Evolutionary conservation across 2,329 filamentous ascomycete species (phyloP).

Genomic region (Fusarium sp.): DNA sequence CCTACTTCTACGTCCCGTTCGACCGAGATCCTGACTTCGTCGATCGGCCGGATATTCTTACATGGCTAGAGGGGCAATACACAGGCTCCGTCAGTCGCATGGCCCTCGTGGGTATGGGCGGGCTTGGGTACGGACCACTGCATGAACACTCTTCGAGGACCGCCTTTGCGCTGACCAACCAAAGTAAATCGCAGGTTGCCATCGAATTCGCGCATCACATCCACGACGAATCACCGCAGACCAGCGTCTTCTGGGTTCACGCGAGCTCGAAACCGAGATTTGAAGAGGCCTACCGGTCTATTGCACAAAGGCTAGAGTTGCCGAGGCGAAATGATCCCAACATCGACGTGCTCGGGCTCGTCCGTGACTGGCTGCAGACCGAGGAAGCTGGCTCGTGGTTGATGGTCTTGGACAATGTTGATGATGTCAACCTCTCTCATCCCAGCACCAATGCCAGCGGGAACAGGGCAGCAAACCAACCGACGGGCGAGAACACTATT

Average conservation of each 20-base stretch:
- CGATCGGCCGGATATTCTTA: slow-evolving; percentile 43
- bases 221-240: too few relatives aligned
- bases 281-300: too few relatives aligned
- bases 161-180: neutral
- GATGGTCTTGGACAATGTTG: slow-evolving; percentile 41
- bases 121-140: slow-evolving; percentile 38
- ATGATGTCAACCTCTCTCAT: slow-evolving; percentile 25
- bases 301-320: too few relatives aligned
- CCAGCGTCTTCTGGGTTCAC: too few relatives aligned
- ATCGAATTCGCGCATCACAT: slow-evolving; percentile 54
- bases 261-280: too few relatives aligned
- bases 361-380: too few relatives aligned
- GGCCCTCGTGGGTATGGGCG: slow-evolving; percentile 51
- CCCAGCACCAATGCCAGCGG: neutral
- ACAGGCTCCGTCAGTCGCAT: slow-evolving; percentile 32
- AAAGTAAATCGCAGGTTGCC: slow-evolving; percentile 44
- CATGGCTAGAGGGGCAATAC: slow-evolving; percentile 37
- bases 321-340: too few relatives aligned
- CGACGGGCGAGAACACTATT: neutral
- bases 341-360: too few relatives aligned
- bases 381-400: too few relatives aligned
- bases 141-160: neutral
- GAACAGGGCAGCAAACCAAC: neutral
- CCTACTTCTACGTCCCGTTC: slow-evolving; percentile 42
- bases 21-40: slow-evolving; percentile 48